phyloP scores from a whole-genome alignment of 2,329 filamentous ascomycete species.

The Monosporascus sp. region DNA sequence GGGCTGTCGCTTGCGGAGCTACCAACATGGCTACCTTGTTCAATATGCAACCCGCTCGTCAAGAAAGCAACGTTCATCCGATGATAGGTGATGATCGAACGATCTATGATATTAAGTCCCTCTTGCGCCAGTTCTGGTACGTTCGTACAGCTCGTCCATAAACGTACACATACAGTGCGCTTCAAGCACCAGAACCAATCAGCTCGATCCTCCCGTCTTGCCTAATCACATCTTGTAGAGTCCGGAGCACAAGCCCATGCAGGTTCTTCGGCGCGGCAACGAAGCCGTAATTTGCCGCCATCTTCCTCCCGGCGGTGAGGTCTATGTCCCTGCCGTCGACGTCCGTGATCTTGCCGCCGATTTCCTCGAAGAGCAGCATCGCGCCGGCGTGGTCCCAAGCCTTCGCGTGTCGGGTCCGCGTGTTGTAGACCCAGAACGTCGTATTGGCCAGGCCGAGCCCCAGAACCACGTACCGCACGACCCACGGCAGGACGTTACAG shows the following conservation, averaged over 20 bases:
- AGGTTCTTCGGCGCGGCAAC: slow-evolving; percentile 43
- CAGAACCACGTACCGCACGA: slow-evolving; percentile 48
- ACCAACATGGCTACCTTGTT: too few relatives aligned
- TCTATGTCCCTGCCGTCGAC: slow-evolving; percentile 47
- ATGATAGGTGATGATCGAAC: too few relatives aligned
- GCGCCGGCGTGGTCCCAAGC: slow-evolving; percentile 57
- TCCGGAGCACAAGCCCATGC: slow-evolving; percentile 39
- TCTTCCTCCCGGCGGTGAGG: slow-evolving; percentile 40
- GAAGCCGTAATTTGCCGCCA: slow-evolving; percentile 50
- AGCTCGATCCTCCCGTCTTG: not conserved
- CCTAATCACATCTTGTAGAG: slow-evolving; percentile 21
- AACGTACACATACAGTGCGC: not conserved
- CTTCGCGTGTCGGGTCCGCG: slow-evolving; percentile 43
- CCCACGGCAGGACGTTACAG: slow-evolving; percentile 52
- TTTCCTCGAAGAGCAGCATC: slow-evolving; percentile 53
- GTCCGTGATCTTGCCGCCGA: slow-evolving; percentile 51
- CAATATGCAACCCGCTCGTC: too few relatives aligned
- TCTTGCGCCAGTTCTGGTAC: too few relatives aligned
- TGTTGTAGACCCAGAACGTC: slow-evolving; percentile 53
- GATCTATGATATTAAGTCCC: too few relatives aligned
- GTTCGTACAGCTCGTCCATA: too few relatives aligned
- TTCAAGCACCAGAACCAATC: not conserved
- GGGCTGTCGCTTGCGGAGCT: too few relatives aligned
- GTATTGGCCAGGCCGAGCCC: slow-evolving; percentile 48
- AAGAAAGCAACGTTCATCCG: too few relatives aligned